Conservation (phyloP, 257 asterid genomes). For the Salvia rosmarinus region DNA sequence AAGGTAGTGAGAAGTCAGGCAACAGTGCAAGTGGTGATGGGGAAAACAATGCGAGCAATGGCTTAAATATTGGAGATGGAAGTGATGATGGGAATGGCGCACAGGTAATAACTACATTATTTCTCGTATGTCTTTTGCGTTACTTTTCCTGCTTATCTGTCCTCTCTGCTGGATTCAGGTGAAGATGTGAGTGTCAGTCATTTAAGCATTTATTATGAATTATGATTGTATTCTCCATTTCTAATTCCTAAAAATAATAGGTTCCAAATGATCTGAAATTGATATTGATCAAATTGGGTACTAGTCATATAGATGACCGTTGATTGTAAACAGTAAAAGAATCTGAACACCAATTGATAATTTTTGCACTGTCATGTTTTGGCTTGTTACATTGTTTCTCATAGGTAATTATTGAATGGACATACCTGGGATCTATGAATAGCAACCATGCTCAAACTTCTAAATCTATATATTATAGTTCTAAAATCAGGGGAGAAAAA, state of each 20-base stretch:
- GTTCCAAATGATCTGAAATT: no score
- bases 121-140: neutral
- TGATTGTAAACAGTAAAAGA: no score
- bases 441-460: neutral
- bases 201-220: no score
- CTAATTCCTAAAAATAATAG: no score
- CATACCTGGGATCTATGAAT: neutral
- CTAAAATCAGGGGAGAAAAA: neutral
- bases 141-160: no score
- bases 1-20: constrained; percentile 51
- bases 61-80: constrained; percentile 55
- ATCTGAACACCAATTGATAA: neutral
- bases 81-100: constrained; percentile 83
- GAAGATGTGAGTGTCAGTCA: no score
- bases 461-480: neutral
- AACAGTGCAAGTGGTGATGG: constrained; percentile 56
- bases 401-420: neutral
- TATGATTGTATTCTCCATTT: no score
- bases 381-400: constrained; percentile 12
- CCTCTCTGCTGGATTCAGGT: no score
- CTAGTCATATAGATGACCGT: no score
- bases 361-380: neutral
- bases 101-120: constrained; percentile 48
- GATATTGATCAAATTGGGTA: no score
- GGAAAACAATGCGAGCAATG: constrained; percentile 56